Conservation (phyloP, 2,329 filamentous ascomycete species). For the Colletotrichum sansevieriae region DNA sequence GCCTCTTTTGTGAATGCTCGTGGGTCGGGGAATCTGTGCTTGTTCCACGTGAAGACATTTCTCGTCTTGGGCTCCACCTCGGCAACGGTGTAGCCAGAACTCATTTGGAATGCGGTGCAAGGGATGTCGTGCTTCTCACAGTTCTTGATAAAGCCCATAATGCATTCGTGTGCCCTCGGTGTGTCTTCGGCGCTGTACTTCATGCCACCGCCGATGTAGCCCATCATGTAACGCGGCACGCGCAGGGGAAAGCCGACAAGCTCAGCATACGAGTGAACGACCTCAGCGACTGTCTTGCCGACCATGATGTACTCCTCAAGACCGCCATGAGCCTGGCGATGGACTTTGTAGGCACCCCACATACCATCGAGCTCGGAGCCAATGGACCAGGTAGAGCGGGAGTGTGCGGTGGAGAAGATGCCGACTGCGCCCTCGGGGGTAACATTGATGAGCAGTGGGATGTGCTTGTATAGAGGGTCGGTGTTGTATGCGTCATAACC, state of each 20-base stretch:
- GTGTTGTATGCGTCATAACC: slow-evolving; percentile 79
- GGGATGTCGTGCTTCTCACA: slow-evolving; percentile 75
- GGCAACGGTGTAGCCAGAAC: slow-evolving; percentile 78
- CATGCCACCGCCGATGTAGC: slow-evolving; percentile 76
- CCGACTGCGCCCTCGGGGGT: slow-evolving; percentile 74
- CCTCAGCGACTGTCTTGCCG: slow-evolving; percentile 74
- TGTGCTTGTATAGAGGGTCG: slow-evolving; percentile 82
- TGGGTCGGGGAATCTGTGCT: slow-evolving; percentile 77
- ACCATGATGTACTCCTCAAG: slow-evolving; percentile 79
- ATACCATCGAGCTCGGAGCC: slow-evolving; percentile 81
- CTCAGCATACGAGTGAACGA: slow-evolving; percentile 75
- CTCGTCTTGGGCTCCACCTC: slow-evolving; percentile 76
- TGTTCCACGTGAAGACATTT: slow-evolving; percentile 80
- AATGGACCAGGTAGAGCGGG: slow-evolving; percentile 73
- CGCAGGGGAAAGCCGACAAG: slow-evolving; percentile 76
- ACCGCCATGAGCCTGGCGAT: slow-evolving; percentile 78
- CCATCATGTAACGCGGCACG: slow-evolving; percentile 79
- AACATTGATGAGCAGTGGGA: slow-evolving; percentile 78
- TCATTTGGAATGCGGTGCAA: slow-evolving; percentile 80
- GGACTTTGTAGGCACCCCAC: slow-evolving; percentile 82
- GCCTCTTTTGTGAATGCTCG: slow-evolving; percentile 72
- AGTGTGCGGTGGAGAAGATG: slow-evolving; percentile 76
- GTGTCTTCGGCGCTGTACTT: slow-evolving; percentile 65
- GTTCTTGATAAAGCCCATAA: slow-evolving; percentile 72
- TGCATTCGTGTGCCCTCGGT: slow-evolving; percentile 67